phyloP scores from a whole-genome alignment of 75 land plant species.

The Cryptomeria japonica region DNA sequence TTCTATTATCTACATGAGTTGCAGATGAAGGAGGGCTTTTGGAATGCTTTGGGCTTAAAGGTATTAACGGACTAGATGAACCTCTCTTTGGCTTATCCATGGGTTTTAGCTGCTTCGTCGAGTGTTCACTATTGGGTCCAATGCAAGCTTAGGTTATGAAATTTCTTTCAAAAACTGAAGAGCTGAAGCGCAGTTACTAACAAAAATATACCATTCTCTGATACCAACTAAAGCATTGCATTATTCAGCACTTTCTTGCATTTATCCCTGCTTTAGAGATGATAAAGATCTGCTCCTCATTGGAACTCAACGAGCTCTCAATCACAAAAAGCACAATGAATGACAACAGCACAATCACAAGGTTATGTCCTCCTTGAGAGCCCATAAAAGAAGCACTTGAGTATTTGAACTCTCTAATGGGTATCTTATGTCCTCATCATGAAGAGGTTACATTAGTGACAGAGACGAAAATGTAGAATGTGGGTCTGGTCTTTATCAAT shows the following conservation, averaged over 20 bases:
- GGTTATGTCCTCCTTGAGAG: neutral
- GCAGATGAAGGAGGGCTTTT: neutral
- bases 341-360: neutral
- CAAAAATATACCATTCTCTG: neutral
- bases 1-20: neutral
- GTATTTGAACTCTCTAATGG: neutral
- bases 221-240: neutral
- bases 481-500: constrained; percentile 4
- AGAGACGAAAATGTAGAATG: neutral
- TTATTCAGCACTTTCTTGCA: neutral
- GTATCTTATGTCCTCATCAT: neutral
- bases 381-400: neutral
- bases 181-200: neutral
- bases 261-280: neutral
- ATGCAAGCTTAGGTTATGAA: neutral
- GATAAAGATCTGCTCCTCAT: neutral
- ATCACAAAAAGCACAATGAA: neutral
- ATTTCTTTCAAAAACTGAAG: neutral
- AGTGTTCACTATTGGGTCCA: neutral
- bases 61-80: neutral
- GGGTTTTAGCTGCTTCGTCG: neutral
- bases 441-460: neutral
- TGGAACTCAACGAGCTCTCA: neutral
- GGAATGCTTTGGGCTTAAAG: neutral
- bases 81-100: constrained; percentile 5